Base-by-base conservation (phyloP, 2,329 filamentous ascomycete genomes). In the Pestalotiopsis sp. region DNA sequence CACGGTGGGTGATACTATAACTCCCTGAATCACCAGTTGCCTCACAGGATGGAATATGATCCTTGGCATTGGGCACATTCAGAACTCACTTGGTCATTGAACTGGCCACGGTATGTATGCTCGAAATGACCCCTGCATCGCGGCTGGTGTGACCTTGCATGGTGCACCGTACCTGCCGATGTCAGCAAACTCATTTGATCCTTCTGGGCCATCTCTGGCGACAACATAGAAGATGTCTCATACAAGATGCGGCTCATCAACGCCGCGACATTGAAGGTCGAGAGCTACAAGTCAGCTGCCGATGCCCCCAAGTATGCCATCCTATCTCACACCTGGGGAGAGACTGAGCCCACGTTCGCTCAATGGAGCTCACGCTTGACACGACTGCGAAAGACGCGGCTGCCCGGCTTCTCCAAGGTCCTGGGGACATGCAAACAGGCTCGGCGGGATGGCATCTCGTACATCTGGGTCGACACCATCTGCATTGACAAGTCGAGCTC, bases 401-500 rank as follows among this genome's bases (percentile, higher is more conserved):
- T 17, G 12, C 45, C 45, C 25, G 57, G 25, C 57, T 60, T 60
- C 25, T 17, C 57, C 57, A 60, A 60, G 14, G 25, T 60, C 57
- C 14, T 20, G n/a, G 25, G 17, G 12, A 23, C 57, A 23, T 60
- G 20, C 13, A 52, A 52, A 20, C 45, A 52, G n/a, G 45, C 45
- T 20, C 45, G 45, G 14, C 45, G 45, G 14, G 27, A 62, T 27
- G 17, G 17, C 7, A n/a, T 64, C 38, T 23, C 14, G 13, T 66
- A 66, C 25, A 38, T 61, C 14, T 68, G 67, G 67, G 56, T 68
- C 12, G 61, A 68, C 39, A 66, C 63, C 11, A 45, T 49, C n/a
- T 68, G 67, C 56, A 62, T 68, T 52, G 63, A 68, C 56, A 68
- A 68, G 59, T 45, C 20, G 13, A 64, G 59, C 59, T 63, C 56